Percentiles rank a stretch among this genome's conserved stretches.
These are phyloP conservation scores for Cyanidium caldarium DNA, from an alignment of 23 red algal genomes.

Conservation along the genomic window DNA sequence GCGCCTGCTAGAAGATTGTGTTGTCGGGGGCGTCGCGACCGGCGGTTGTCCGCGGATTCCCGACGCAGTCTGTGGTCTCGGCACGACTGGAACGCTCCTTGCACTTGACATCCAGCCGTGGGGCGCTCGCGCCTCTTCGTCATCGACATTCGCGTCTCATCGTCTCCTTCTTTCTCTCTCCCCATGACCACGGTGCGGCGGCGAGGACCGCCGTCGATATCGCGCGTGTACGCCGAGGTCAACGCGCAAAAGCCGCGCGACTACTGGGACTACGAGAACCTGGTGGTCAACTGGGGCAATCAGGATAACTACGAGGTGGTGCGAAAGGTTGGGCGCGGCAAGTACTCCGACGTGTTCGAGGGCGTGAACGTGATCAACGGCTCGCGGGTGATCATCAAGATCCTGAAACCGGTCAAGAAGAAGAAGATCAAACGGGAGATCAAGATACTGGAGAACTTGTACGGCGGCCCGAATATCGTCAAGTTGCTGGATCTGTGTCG, in stretches of 20 bases:
- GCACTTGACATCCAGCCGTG: too few relatives aligned
- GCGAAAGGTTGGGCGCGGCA: conserved; percentile 87
- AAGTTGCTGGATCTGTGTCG: conserved; percentile 76
- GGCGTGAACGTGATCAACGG: conserved; percentile 63
- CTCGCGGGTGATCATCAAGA: conserved; percentile 83
- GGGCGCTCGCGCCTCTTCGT: too few relatives aligned
- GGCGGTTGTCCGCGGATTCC: too few relatives aligned
- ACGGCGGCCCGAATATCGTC: conserved; percentile 90
- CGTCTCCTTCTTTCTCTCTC: too few relatives aligned
- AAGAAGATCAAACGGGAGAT: conserved; percentile 99
- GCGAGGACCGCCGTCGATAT: conserved; percentile 13
- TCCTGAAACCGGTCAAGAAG: conserved; percentile 97
- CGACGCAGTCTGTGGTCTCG: too few relatives aligned
- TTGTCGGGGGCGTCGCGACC: too few relatives aligned
- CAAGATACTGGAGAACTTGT: conserved; percentile 78
- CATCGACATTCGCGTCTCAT: too few relatives aligned
- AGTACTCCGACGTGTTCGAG: conserved; percentile 97
- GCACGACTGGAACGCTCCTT: too few relatives aligned
- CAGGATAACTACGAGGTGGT: conserved; percentile 87
- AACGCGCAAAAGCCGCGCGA: conserved; percentile 48
- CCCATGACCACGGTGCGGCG: not conserved
- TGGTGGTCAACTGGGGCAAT: conserved; percentile 70
- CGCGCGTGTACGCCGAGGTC: conserved; percentile 71
- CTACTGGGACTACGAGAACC: conserved; percentile 98
- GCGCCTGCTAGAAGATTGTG: too few relatives aligned